Evolutionary conservation across 495 filamentous ascomycete genomes (phyloP), one percentile per base, ranked within the genome.

Genomic region (Rhizodiscina lignyota): DNA sequence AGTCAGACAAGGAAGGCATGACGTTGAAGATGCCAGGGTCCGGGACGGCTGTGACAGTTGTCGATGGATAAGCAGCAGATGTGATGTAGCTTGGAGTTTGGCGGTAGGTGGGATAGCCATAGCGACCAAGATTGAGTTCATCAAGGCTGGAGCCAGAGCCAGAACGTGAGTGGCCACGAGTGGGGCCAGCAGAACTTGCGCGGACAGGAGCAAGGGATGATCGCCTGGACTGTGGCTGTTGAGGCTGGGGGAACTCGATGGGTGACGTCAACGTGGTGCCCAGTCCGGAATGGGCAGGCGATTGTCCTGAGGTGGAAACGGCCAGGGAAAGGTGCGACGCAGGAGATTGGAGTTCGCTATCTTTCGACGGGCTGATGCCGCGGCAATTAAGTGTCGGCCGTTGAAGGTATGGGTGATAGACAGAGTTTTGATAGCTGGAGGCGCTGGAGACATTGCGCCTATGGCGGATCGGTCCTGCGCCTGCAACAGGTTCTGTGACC

Each of bases 61-160:
- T 64, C 54, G 5, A 62, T 59, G 12, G 44, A 41, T 8, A 45
- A 17, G 56, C 61, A 34, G 61, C 64, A 16, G 41, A 26, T 32
- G 64, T 53, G 29, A 72, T 60, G 48, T 83, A 86, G 23, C 68
- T 61, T 18, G 81, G 78, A 6, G 8, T 18, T 30, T 79, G 77
- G 31, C 79, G 75, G 54, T 89, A 89, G 32, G 80, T 79, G 5
- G 82, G 79, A 59, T 78, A 85, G 32, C 72, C 75, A 58, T 70
- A 85, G 41, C 74, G 77, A 41, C 67, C 70, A 35, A 83, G 54
- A 21, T 66, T 63, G 23, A 61, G 60, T 33, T 70, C 70, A 48
- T 91, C 82, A 32, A 85, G 60, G 47, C 67, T 72, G 35, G 73
- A 75, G 4, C 70, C 65, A 18, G 81, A 86, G 35, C 44, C 44